Base-by-base conservation (phyloP, 257 asterid genomes). In the Vinca minor region DNA sequence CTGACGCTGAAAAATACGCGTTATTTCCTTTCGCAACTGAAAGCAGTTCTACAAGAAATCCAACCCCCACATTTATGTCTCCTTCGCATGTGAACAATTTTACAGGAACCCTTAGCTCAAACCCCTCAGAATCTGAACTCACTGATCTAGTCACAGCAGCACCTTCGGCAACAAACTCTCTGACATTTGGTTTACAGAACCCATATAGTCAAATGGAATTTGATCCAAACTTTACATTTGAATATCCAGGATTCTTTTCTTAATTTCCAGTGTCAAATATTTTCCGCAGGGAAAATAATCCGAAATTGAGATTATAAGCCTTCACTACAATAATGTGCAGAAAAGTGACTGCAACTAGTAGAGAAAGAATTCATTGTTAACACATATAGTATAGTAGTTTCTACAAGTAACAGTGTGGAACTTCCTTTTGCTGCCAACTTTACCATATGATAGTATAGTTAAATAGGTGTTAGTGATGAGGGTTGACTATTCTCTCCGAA, bases 181-280 rank as follows among this genome's bases (percentile, higher is more conserved):
- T 83, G 5, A 73, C 73, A 4, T 15, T 73, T 41, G 81, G 55
- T 3, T 17, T 67, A 1, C 67, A 66, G 25, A 59, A 55, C 72
- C 78, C 77, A 5, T 78, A 72, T 23, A 78, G 71, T 31, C 55
- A 76, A 10, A 52, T 78, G 26, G 86, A 67, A n/a, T 78, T 66
- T 56, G 89, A 71, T 52, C 56, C 85, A 4, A 71, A 64, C 57
- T 79, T 77, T 62, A 71, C 69, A 18, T 85, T 79, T 41, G 82
- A 66, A 44, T 48, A 76, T 35, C 42, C 39, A 18, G 53, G 76
- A 34, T 78, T 69, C 67, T 72, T 68, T 64, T 49, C 76, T 49
- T 72, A 62, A 64, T 59, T 56, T 38, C 32, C 31, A 28, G 29
- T 29, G n/a, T n/a, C 26, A 13, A 4, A 28, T 1, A 53, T 31